These are phyloP conservation scores for Wickerhamiella brachini DNA, from an alignment of 805 yeast genomes.

Conservation along the genomic window DNA sequence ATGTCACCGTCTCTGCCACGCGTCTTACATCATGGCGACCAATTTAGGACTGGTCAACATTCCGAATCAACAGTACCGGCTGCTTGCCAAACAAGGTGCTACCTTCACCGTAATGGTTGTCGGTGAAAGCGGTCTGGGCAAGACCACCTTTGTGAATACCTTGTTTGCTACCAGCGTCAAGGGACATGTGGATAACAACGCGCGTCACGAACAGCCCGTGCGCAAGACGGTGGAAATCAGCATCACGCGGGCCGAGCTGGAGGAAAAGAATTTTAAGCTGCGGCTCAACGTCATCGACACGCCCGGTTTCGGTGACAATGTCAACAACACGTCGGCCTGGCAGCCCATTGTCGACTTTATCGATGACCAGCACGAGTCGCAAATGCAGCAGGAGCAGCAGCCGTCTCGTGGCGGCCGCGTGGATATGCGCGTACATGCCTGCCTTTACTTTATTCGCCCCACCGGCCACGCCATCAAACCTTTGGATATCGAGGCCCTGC, in stretches of 20 bases:
- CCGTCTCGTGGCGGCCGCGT: conserved; percentile 39
- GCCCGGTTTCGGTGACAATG: conserved; percentile 79
- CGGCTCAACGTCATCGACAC: conserved; percentile 56
- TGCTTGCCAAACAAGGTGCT: conserved; percentile 39
- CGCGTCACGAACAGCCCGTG: conserved; percentile 27
- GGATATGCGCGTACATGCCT: conserved; percentile 71
- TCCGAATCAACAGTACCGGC: conserved; percentile 24
- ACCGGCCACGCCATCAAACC: conserved; percentile 46
- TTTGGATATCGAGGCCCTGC: conserved; percentile 61
- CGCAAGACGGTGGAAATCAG: conserved; percentile 29
- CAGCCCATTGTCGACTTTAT: conserved; percentile 74
- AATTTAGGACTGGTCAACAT: conserved; percentile 22
- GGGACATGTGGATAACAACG: conserved; percentile 29
- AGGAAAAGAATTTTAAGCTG: conserved; percentile 45
- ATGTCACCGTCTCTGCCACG: neutral
- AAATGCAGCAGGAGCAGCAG: conserved; percentile 65
- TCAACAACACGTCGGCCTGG: conserved; percentile 77
- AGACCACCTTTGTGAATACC: conserved; percentile 52
- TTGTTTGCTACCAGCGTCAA: conserved; percentile 44
- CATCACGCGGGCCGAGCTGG: conserved; percentile 35
- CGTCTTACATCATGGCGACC: conserved; percentile 1
- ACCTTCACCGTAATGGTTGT: conserved; percentile 71
- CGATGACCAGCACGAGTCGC: conserved; percentile 61
- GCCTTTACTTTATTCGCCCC: conserved; percentile 71
- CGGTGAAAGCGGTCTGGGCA: conserved; percentile 77